Base-by-base conservation (phyloP, 495 filamentous ascomycete genomes). In the Aspergillus homomorphus region DNA sequence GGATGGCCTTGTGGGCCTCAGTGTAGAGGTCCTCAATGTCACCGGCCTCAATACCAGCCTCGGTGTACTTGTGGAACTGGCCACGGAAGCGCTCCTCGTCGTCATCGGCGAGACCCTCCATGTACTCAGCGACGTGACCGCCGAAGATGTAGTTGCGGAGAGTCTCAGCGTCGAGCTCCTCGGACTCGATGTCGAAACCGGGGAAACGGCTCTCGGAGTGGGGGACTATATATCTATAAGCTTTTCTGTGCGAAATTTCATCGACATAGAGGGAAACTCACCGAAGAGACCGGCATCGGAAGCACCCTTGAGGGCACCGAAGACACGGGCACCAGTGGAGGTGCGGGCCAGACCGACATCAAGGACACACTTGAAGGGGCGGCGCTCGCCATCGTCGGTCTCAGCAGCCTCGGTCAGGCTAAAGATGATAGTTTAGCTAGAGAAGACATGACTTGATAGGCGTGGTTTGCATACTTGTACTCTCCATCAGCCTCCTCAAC, bases 161-260 rank as follows among this genome's bases (percentile, higher is more conserved):
- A 60, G 84, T 88, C 74, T 99, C 94, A 66, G 92, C 86, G 66
- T 99, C 94, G 68, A 99, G 90, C 83, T 97, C 93, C 84, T 99
- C 91, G 67, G 79, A 75, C 82, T 99, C 94, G 30, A 96, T 88
- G 72, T 99, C 94, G 87, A 79, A 99, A 71, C 94, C 94, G 70
- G 94, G 94, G 89, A 98, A 99, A 69, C 94, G 92, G 80, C 90
- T 96, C 83, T 96, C 91, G 63, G 91, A 96, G 88, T 99, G 94
- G 65, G 94, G 94, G 67, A 99, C 81, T 38, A 38, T 38, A 2
- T 5, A 38, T 2, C 15, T 7, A 10, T 38, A 10, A 38, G 33
- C 33, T 6, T n/a, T n/a, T n/a, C 33, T 28, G 33, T 2, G 33
- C 4, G 8, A 5, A 12, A 12, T 38, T 38, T 12, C 33, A 9